Evolutionary conservation across 129 eudicot genomes (phyloP), one percentile per base, ranked within the genome.

Genomic region (Scalesia atractyloides): DNA sequence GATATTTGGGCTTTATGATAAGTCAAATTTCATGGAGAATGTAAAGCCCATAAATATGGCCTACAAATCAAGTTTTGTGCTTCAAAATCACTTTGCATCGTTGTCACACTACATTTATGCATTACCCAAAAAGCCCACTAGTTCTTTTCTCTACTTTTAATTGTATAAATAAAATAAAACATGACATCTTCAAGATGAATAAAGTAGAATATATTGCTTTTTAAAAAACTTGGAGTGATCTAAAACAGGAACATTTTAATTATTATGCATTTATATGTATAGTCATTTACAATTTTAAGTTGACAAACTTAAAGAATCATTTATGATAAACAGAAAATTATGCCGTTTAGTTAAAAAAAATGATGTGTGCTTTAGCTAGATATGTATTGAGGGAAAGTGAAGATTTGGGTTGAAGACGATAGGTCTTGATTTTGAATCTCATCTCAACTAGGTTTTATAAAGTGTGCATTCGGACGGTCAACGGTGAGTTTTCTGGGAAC

Each of bases 1-100:
- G 30, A 59, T 58, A 48, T 47, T 44, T 76, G 75, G 70, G 81
- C 74, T 30, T 58, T 67, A 41, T 48, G 34, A 59, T 33, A 60
- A 77, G 70, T 77, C 54, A 48, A 74, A 30, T 34, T 58, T 62
- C 50, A 20, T 47, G 39, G 12, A 69, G 64, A 60, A 76, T 47
- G 47, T 15, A 68, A 60, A 36, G 75, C 76, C 76, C 75, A 59
- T 1, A 76, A 48, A 59, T 59, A 76, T 68, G 75, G 52, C 64
- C 81, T 49, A 77, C 70, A 77, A 69, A 77, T 69, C 81, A 20
- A 59, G 64, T 58, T 59, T 34, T 34, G 70, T 76, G 81, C 69
- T 60, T 58, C 34, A 49, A 49, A 52, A 60, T 59, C 70, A 49
- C 69, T 76, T 68, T 76, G 75, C 70, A 59, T 49, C 75, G 56